These are phyloP conservation scores for Sclerotinia trifoliorum DNA, from an alignment of 2,329 filamentous ascomycete species.

Conservation along the genomic window DNA sequence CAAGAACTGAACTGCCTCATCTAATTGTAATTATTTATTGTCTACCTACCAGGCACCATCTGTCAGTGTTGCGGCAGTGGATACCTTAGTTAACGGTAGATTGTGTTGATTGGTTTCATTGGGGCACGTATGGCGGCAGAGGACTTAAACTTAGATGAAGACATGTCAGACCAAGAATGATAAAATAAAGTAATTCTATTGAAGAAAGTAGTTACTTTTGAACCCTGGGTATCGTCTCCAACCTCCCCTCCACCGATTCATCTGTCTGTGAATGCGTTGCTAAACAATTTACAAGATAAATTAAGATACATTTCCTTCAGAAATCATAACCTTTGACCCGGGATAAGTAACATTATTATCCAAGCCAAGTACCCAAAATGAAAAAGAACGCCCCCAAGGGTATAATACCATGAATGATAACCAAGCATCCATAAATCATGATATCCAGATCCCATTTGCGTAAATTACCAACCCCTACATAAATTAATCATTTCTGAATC, in stretches of 20 bases:
- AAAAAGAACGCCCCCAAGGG: slow-evolving; percentile 17
- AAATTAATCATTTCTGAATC: slow-evolving; percentile 21
- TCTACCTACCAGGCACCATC: too few relatives aligned
- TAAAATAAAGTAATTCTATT: not conserved
- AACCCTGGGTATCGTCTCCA: slow-evolving; percentile 7
- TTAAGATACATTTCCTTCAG: not conserved
- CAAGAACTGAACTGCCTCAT: too few relatives aligned
- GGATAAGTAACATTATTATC: slow-evolving; percentile 20
- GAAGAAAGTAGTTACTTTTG: slow-evolving; percentile 1
- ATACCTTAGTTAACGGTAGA: too few relatives aligned
- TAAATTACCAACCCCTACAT: slow-evolving; percentile 3
- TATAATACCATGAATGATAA: slow-evolving; percentile 16
- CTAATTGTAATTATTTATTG: not conserved
- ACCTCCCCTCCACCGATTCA: not conserved
- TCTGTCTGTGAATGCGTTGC: not conserved
- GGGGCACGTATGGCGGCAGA: too few relatives aligned
- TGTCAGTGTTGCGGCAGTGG: too few relatives aligned
- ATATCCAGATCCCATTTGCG: slow-evolving; percentile 5
- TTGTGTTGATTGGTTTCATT: too few relatives aligned
- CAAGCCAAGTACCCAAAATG: not conserved
- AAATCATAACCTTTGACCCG: not conserved
- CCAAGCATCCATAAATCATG: slow-evolving; percentile 11
- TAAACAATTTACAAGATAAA: not conserved
- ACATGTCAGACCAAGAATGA: not conserved
- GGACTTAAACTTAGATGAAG: not conserved